These are phyloP conservation scores for Saccharomyces uvarum DNA, from an alignment of 1,139 yeast genomes.

Conservation along the genomic window DNA sequence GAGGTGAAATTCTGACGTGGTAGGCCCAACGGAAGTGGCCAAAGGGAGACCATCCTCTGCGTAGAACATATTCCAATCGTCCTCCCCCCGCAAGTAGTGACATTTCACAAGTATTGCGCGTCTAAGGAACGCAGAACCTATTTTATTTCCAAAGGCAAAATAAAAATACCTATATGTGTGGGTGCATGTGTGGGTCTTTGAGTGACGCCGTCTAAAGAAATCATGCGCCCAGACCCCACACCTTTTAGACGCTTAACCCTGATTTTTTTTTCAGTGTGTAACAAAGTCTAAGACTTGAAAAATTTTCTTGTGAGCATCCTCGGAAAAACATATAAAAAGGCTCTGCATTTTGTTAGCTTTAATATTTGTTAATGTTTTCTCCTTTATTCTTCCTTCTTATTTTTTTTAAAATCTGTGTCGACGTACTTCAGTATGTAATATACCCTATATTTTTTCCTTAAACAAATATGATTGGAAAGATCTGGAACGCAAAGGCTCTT, in stretches of 20 bases:
- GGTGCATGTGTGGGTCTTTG: neutral
- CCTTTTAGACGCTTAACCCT: neutral
- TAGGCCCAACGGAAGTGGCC: neutral
- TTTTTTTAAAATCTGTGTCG: slow-evolving; percentile 45
- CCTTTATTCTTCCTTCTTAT: slow-evolving; percentile 19
- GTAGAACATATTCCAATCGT: no score
- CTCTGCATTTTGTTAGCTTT: neutral
- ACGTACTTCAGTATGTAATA: slow-evolving; percentile 63
- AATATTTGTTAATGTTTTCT: neutral
- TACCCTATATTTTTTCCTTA: slow-evolving; percentile 14
- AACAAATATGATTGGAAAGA: neutral
- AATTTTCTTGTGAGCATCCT: neutral
- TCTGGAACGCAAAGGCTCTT: neutral
- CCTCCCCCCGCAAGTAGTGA: no score
- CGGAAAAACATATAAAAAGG: neutral
- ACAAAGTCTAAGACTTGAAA: neutral
- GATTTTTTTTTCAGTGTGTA: neutral
- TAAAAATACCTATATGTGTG: neutral
- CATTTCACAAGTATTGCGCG: no score
- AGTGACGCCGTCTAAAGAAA: no score
- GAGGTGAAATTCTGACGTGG: neutral
- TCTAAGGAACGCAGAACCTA: no score
- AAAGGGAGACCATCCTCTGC: neutral
- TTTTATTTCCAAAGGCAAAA: no score
- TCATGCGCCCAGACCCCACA: neutral